Conservation (phyloP, 306 rosid genomes). For the Prunus davidiana region DNA sequence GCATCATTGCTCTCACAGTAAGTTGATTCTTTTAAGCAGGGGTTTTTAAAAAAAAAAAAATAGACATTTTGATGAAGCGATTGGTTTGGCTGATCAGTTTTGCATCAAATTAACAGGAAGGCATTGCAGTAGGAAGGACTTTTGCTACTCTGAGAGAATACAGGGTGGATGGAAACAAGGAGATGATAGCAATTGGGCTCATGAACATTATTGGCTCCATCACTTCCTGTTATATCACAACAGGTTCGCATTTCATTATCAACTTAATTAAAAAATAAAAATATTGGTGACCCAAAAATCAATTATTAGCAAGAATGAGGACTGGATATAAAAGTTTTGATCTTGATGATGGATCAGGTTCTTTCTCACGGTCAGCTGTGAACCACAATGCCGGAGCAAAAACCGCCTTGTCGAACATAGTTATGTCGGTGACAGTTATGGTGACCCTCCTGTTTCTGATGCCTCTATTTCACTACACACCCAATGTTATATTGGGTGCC, state of each 20-base stretch:
- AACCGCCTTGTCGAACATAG: conserved; percentile 79
- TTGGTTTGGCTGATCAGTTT: background rate
- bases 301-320: background rate
- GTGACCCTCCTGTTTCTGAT: conserved; percentile 85
- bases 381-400: conserved; percentile 91
- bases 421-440: conserved; percentile 93
- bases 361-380: conserved; percentile 93
- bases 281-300: background rate
- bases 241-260: conserved; percentile 42
- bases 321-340: conserved; percentile 1
- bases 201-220: conserved; percentile 92
- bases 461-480: conserved; percentile 93
- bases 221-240: conserved; percentile 92
- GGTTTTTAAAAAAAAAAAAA: background rate
- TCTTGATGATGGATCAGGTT: conserved; percentile 44
- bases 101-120: conserved; percentile 60
- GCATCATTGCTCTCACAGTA: conserved; percentile 94
- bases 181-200: conserved; percentile 95
- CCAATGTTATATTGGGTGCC: conserved; percentile 83
- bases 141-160: conserved; percentile 83
- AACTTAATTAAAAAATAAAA: no score
- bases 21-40: conserved; percentile 5
- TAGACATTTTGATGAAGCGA: background rate
- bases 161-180: conserved; percentile 92
- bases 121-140: conserved; percentile 97